A percentile compares a stretch with the other conserved stretches of the same genome.
Evolutionary conservation across 352 stramenopile genomes (phyloP).

Genomic region (Phytophthora podocarpi): DNA sequence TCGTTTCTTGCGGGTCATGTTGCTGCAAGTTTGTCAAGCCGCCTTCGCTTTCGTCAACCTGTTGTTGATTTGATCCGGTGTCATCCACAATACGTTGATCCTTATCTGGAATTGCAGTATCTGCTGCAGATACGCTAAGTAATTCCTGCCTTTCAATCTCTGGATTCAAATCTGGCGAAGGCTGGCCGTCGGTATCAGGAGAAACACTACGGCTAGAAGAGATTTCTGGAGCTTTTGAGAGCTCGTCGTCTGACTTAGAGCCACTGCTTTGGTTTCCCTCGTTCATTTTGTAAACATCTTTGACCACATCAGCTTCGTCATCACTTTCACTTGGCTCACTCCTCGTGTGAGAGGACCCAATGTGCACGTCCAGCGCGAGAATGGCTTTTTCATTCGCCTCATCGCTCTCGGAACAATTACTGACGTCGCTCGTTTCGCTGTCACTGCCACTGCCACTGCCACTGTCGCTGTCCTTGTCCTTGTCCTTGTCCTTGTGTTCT

Average conservation of each 20-base stretch:
- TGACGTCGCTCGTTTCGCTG: constrained; percentile 71
- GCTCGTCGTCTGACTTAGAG: too few species aligned
- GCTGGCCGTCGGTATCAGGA: too few species aligned
- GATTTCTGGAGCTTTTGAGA: too few species aligned
- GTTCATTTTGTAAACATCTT: background rate
- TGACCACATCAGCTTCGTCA: background rate
- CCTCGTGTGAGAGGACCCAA: background rate
- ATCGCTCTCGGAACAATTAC: constrained; percentile 70
- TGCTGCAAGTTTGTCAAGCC: constrained; percentile 2
- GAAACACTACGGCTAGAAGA: too few species aligned
- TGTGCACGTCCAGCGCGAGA: constrained; percentile 45
- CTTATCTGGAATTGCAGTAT: too few species aligned
- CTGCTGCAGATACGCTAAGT: too few species aligned
- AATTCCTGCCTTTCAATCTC: too few species aligned
- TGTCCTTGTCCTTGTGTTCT: background rate
- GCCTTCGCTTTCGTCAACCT: background rate
- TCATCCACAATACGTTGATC: too few species aligned
- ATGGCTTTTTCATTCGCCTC: constrained; percentile 61
- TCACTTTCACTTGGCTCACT: constrained; percentile 2
- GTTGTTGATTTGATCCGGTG: background rate
- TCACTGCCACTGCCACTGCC: too few species aligned
- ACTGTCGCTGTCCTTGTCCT: constrained; percentile 23
- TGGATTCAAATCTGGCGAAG: too few species aligned
- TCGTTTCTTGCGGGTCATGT: constrained; percentile 7
- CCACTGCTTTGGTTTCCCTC: background rate